Evolutionary conservation across 129 eudicot species (phyloP).

Genomic region (Tanacetum coccineum): DNA sequence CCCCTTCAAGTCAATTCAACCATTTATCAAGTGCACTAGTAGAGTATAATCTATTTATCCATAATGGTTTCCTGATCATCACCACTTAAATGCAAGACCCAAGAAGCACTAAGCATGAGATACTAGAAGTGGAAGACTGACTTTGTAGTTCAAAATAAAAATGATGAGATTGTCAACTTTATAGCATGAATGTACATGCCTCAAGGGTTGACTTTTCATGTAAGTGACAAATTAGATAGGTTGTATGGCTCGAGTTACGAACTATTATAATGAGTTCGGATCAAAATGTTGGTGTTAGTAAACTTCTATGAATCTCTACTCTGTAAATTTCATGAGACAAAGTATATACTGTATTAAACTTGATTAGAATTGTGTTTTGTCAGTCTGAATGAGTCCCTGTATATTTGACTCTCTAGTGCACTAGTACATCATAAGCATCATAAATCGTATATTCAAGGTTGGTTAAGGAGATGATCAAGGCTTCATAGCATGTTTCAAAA

Average conservation of each 20-base stretch:
- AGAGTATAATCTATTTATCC: constrained; percentile 3
- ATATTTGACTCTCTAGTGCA: no score
- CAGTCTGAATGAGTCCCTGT: no score
- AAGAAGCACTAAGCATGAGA: constrained; percentile 31
- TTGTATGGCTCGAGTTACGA: not conserved
- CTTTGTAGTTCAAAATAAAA: constrained; percentile 13
- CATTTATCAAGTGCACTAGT: constrained; percentile 17
- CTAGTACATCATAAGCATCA: no score
- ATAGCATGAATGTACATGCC: not conserved
- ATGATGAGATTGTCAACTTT: constrained; percentile 18
- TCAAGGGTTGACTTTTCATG: constrained; percentile 7
- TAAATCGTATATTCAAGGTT: no score
- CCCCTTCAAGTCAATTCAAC: constrained; percentile 11
- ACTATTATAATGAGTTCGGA: not conserved
- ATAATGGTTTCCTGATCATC: constrained; percentile 34
- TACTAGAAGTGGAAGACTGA: constrained; percentile 33
- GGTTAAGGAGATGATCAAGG: no score
- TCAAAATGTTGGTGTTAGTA: not conserved
- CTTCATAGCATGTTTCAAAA: no score
- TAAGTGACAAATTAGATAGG: not conserved
- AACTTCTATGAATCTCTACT: no score
- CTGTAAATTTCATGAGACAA: no score
- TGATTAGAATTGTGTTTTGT: no score
- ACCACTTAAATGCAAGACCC: constrained; percentile 31
- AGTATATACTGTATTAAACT: no score